Evolutionary conservation across 2,329 filamentous ascomycete species (phyloP).

Genomic region (Sclerotinia nivalis): DNA sequence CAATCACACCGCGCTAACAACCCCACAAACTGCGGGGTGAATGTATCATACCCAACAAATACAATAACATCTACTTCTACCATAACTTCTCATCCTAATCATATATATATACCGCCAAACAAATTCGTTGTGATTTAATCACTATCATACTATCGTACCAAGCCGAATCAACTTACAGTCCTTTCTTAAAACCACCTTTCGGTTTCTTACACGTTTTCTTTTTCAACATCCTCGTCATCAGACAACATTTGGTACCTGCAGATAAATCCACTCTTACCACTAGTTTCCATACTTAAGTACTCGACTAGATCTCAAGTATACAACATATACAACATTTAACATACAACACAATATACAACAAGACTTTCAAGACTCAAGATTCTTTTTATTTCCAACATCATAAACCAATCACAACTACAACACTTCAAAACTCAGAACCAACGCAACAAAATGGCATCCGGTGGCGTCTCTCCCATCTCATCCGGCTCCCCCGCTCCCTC

Average conservation of each 20-base stretch:
- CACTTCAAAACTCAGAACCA: not conserved
- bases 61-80: not conserved
- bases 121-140: not conserved
- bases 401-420: not conserved
- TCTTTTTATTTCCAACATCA: not conserved
- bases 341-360: not conserved
- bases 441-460: slow-evolving; percentile 45
- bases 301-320: not conserved
- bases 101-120: not conserved
- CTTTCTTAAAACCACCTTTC: slow-evolving; percentile 12
- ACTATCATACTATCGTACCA: not conserved
- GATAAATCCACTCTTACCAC: slow-evolving; percentile 10
- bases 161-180: not conserved
- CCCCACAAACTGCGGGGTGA: slow-evolving; percentile 15
- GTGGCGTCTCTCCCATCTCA: slow-evolving; percentile 43
- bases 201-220: slow-evolving; percentile 5
- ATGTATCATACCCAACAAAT: slow-evolving; percentile 7
- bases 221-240: not conserved
- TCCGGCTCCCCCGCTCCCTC: slow-evolving; percentile 33
- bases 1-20: not conserved
- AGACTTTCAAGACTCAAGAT: not conserved
- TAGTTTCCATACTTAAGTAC: not conserved
- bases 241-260: slow-evolving; percentile 14
- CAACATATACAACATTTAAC: not conserved
- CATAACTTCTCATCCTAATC: not conserved